These are phyloP conservation scores for Emericellopsis atlantica DNA, from an alignment of 2,329 filamentous ascomycete genomes.

Conservation along the genomic window DNA sequence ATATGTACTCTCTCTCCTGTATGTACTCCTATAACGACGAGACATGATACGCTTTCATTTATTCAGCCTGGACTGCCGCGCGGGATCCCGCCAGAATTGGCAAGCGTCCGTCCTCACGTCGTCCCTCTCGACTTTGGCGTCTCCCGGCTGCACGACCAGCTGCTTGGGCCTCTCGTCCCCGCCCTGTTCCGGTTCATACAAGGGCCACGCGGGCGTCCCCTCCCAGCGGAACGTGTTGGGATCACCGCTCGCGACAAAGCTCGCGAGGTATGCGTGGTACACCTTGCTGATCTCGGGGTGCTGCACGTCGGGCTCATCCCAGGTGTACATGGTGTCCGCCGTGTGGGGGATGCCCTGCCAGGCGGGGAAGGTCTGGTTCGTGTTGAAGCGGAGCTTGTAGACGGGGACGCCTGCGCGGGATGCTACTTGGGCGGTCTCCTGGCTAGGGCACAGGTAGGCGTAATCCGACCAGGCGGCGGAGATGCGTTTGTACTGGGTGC, in stretches of 20 bases:
- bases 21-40: no score
- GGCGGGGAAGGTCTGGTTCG: constrained; percentile 16
- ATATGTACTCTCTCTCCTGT: no score
- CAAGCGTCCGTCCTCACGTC: constrained; percentile 17
- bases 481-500: constrained; percentile 29
- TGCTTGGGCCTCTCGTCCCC: constrained; percentile 7
- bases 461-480: constrained; percentile 30
- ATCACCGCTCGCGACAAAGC: constrained; percentile 20
- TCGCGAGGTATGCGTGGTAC: constrained; percentile 22
- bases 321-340: constrained; percentile 20
- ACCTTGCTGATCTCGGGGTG: constrained; percentile 20
- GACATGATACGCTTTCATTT: constrained; percentile 9
- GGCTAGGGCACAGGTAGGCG: constrained; percentile 27
- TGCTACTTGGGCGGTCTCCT: constrained; percentile 27
- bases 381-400: constrained; percentile 25
- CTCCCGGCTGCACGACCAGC: constrained; percentile 16
- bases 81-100: constrained; percentile 20
- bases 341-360: constrained; percentile 25
- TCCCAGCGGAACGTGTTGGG: constrained; percentile 13
- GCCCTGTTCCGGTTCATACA: constrained; percentile 8
- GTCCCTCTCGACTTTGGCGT: constrained; percentile 18
- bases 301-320: constrained; percentile 19
- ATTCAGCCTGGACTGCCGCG: constrained; percentile 18
- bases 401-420: constrained; percentile 17
- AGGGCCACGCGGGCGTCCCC: constrained; percentile 10